Base-by-base conservation (phyloP, 1,284 basidiomycete genomes). In the Leccinum fallax region DNA sequence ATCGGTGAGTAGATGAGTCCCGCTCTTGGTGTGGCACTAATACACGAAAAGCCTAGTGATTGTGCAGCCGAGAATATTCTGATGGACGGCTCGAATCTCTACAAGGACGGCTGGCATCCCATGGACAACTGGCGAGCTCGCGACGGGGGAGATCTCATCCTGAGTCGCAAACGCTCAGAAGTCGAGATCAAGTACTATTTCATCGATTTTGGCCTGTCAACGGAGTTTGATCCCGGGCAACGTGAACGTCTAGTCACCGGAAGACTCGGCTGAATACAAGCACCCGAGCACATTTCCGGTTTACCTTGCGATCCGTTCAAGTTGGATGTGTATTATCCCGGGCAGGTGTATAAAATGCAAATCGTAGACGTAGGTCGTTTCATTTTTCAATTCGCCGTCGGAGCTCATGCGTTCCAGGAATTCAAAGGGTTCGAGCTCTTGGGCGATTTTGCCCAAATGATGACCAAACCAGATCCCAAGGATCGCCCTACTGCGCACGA, bases 81-180 rank as follows among this genome's bases (percentile, higher is more conserved):
- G 48, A 74, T 76, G 71, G 71, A 77, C 16, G 64, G 59, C 1
- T 57, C 49, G 0, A 49, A 60, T 9, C 57, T 76, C 0, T 77
- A 67, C 60, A 65, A 65, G 4, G 53, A 66, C 7, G 68, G 66
- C 19, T 75, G 69, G 59, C 74, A 77, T 64, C 72, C 73, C 0
- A 61, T 63, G 46, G 6, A 61, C 0, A 49, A 51, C 3, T 60
- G 53, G 56, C 5, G 2, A 34, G 61, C 61, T 1, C 67, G 59
- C 8, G 26, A 70, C 7, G 62, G 49, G 11, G 13, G 30, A 1
- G 55, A 59, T 38, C 32, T 60, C 2, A 24, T 16, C 2, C 53
- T 48, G 1, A 46, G 38, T 13, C 54, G 53, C 11, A 60, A 56
- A 3, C 66, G 68, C 0, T 73, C 65, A 0, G 63, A 67, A 32